Evolutionary conservation across 2,329 filamentous ascomycete species (phyloP).

Genomic region (Exophiala phaeomuriformis): DNA sequence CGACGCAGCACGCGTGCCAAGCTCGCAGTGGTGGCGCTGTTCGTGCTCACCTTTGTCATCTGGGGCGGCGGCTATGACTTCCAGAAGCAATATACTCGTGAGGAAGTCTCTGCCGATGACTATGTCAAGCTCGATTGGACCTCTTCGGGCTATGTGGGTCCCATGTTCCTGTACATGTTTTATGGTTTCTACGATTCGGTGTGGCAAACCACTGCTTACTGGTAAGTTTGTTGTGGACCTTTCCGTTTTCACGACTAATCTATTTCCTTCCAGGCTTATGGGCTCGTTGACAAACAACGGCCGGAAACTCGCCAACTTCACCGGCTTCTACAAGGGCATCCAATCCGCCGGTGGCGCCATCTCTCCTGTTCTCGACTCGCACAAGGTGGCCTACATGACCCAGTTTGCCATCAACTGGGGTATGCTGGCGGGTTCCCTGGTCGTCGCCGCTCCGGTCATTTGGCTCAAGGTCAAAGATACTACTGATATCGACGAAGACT

Average conservation of each 20-base stretch:
- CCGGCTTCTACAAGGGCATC: conserved; percentile 75
- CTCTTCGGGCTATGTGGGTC: conserved; percentile 60
- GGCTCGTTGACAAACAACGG: conserved; percentile 79
- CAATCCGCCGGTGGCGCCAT: conserved; percentile 71
- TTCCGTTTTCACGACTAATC: not conserved
- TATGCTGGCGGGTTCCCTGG: conserved; percentile 57
- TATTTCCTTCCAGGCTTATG: conserved; percentile 57
- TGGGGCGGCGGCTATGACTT: conserved; percentile 81
- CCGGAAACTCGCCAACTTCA: conserved; percentile 75
- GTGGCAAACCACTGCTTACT: conserved; percentile 88
- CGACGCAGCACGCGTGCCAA: conserved; percentile 63
- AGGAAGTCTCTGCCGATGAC: conserved; percentile 29
- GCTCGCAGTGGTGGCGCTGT: conserved; percentile 53
- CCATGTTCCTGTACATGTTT: conserved; percentile 84
- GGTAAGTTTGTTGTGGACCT: conserved; percentile 43
- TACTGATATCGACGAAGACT: conserved; percentile 65
- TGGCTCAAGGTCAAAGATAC: conserved; percentile 69
- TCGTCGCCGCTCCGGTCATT: conserved; percentile 70
- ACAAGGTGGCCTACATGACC: conserved; percentile 54
- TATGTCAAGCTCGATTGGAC: conserved; percentile 53
- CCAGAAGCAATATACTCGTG: conserved; percentile 55
- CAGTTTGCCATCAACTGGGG: conserved; percentile 66
- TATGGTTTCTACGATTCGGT: conserved; percentile 83
- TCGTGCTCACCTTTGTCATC: conserved; percentile 64
- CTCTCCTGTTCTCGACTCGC: conserved; percentile 61